Evolutionary conservation across 1,139 yeast genomes (phyloP).

Genomic region (Yamadazyma jaroonii): DNA sequence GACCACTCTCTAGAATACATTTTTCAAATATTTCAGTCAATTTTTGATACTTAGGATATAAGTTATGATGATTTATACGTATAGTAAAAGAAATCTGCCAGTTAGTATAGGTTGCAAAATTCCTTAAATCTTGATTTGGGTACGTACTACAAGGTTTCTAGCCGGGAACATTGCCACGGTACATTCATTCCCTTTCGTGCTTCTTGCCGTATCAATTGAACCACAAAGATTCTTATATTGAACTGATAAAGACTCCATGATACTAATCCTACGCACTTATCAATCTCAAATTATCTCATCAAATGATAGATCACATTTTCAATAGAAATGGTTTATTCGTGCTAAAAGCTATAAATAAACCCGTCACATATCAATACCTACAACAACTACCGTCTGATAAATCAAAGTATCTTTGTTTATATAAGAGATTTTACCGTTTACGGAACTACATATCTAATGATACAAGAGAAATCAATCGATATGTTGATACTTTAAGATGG

Average conservation of each 20-base stretch:
- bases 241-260: not conserved
- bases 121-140: not conserved
- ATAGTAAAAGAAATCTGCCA: not conserved
- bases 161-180: not conserved
- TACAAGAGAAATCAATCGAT: conserved; percentile 13
- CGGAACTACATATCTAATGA: conserved; percentile 25
- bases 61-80: not conserved
- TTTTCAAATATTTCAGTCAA: conserved; percentile 1
- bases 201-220: not conserved
- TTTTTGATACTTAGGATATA: not conserved
- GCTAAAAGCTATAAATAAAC: conserved; percentile 1
- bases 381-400: not conserved
- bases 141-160: not conserved
- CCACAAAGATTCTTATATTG: not conserved
- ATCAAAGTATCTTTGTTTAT: conserved; percentile 12
- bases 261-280: not conserved
- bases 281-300: not conserved
- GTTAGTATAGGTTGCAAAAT: conserved; percentile 1
- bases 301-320: conserved; percentile 1
- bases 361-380: not conserved
- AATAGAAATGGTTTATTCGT: conserved; percentile 8
- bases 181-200: not conserved
- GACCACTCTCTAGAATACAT: conserved; percentile 10
- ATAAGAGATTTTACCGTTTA: conserved; percentile 32
- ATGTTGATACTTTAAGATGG: conserved; percentile 23